Evolutionary conservation across 352 stramenopile species (phyloP), one percentile per base, ranked within the genome.

Genomic region (Phytophthora macrochlamydospora): DNA sequence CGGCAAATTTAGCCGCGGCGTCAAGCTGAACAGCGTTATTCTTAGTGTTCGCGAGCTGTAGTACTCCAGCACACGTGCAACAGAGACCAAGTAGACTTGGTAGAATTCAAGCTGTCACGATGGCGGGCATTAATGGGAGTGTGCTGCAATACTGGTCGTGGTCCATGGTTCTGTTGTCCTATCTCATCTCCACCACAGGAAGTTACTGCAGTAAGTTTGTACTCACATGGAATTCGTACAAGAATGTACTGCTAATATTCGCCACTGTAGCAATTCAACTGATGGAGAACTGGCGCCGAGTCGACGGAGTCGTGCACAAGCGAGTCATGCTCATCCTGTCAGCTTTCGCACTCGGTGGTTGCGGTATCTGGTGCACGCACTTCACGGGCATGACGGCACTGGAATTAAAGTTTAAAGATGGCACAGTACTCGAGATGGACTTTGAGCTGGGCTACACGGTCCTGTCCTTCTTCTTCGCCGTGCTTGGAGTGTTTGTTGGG

Each of bases 301-400:
- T 72, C 60, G 59, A 74, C 56, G 43, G 58, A 14, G 30, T 61
- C 18, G 6, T 40, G 45, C 49, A 69, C 28, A 89, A 88, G 56
- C 60, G 67, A 18, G 2, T 71, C 6, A 66, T 91, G 61, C 62
- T 91, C 2, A 11, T 62, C 6, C 45, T 85, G 0, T 81, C 82
- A 8, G 51, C 78, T 0, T 51, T 87, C 31, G 59, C 73, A 2
- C 51, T 91, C 5, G 80, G 82, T 18, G 82, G 80, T 4, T 87
- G 78, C 37, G 80, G 78, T 8, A 90, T 91, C 38, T 91, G 80
- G 82, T 73, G 67, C 63, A 90, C 78, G 53, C 82, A 91, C 31
- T 90, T 91, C 60, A 84, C 81, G n/a, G 82, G 82, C 37, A 91
- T 91, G 80, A 76, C 73, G 3, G 80, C 82, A 12, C 58, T 81